Conservation (phyloP, 768 basidiomycete species). For the Multifurca ochricompacta region DNA sequence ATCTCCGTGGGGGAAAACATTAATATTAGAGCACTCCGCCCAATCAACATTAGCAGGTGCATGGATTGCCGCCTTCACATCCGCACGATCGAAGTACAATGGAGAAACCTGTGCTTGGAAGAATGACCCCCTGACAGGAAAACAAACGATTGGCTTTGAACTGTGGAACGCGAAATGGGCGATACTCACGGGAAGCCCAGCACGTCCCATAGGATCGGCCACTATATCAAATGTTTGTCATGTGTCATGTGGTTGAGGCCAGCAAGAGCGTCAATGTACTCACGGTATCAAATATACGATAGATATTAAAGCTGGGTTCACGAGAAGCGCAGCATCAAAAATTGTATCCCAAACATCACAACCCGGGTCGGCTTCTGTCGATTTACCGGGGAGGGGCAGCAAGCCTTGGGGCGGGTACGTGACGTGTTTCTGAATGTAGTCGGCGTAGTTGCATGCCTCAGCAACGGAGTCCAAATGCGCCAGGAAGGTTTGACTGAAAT, state of each 20-base stretch:
- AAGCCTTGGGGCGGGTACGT: conserved; percentile 60
- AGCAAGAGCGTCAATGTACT: conserved; percentile 15
- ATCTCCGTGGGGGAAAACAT: conserved; percentile 60
- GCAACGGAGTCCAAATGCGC: conserved; percentile 47
- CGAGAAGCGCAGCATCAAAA: conserved; percentile 47
- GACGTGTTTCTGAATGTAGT: conserved; percentile 53
- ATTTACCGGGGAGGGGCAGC: conserved; percentile 61
- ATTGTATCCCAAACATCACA: conserved; percentile 67
- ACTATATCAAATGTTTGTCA: conserved; percentile 26
- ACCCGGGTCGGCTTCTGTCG: conserved; percentile 36
- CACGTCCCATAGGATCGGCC: conserved; percentile 69
- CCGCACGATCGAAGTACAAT: conserved; percentile 59
- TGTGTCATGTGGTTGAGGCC: not conserved
- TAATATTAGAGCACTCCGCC: conserved; percentile 51
- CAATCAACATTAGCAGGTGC: conserved; percentile 55
- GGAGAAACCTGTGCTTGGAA: conserved; percentile 45
- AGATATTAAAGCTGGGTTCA: conserved; percentile 77
- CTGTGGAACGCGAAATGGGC: not conserved
- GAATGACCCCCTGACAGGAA: conserved; percentile 42
- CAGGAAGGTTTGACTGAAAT: conserved; percentile 51
- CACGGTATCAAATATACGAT: conserved; percentile 66
- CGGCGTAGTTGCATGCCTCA: conserved; percentile 50
- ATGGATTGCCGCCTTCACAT: conserved; percentile 66
- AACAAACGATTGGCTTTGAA: not conserved
- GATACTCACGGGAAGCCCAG: conserved; percentile 65